These are phyloP conservation scores for Lipomyces yamadae DNA, from an alignment of 805 yeast genomes.

Conservation along the genomic window DNA sequence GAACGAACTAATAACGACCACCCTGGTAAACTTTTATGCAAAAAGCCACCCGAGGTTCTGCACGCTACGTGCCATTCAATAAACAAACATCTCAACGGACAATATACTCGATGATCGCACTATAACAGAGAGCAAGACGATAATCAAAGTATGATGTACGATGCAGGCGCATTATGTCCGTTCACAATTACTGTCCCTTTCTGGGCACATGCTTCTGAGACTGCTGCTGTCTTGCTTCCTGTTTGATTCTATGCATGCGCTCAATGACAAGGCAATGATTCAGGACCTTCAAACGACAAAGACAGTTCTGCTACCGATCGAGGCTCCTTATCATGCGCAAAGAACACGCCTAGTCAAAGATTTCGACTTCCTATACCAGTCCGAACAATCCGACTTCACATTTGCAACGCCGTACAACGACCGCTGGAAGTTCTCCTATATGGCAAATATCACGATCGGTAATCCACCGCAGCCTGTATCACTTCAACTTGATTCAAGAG, in stretches of 20 bases:
- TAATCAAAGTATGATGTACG: background rate
- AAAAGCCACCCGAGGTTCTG: no score
- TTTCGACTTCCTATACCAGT: background rate
- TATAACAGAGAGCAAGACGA: no score
- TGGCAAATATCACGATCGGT: slow-evolving; percentile 53
- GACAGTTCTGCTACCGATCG: background rate
- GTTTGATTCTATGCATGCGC: background rate
- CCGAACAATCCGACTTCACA: background rate
- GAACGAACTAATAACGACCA: no score
- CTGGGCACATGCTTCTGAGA: background rate
- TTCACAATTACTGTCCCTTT: background rate
- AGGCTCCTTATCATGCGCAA: background rate
- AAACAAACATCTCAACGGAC: no score
- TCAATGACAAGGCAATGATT: background rate
- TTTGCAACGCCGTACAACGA: slow-evolving; percentile 16
- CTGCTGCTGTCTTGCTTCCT: background rate
- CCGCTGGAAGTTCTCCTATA: slow-evolving; percentile 37
- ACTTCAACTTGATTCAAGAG: slow-evolving; percentile 72
- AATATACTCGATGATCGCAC: no score
- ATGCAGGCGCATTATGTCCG: background rate
- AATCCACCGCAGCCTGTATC: slow-evolving; percentile 58
- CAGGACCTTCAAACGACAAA: background rate
- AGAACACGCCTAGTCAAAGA: background rate
- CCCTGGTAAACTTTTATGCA: no score
- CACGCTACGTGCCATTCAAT: no score